Conservation (phyloP, 2,329 filamentous ascomycete species). For the Trichoderma sp. region DNA sequence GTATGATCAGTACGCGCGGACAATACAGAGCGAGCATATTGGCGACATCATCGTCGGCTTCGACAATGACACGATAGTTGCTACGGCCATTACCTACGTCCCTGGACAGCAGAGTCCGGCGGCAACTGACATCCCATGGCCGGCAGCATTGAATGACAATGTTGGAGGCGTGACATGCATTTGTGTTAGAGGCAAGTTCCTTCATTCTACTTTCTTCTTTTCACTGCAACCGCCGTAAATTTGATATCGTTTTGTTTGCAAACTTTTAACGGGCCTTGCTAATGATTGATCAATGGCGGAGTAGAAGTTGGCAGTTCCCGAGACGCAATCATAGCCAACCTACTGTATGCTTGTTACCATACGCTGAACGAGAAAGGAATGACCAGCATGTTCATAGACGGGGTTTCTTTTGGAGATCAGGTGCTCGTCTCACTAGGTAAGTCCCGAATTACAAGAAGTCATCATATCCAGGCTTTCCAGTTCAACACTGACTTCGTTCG, state of each 20-base stretch:
- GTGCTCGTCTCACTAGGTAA: conserved; percentile 52
- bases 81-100: conserved; percentile 53
- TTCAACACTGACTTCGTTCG: not conserved
- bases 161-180: conserved; percentile 60
- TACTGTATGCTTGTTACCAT: conserved; percentile 52
- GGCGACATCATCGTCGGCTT: conserved; percentile 54
- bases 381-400: conserved; percentile 54
- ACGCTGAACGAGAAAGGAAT: conserved; percentile 48
- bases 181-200: conserved; percentile 51
- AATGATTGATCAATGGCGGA: not conserved
- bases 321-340: conserved; percentile 50
- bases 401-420: conserved; percentile 48
- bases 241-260: not conserved
- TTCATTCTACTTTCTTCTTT: not conserved
- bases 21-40: conserved; percentile 47
- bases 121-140: conserved; percentile 55
- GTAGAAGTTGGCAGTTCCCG: conserved; percentile 41
- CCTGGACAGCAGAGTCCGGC: conserved; percentile 45
- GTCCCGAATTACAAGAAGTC: conserved; percentile 19
- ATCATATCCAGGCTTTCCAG: not conserved
- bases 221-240: not conserved
- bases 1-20: conserved; percentile 57
- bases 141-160: conserved; percentile 45
- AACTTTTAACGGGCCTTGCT: not conserved
- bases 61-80: conserved; percentile 47